phyloP scores from a whole-genome alignment of 129 eudicot genomes.

The Oenanthe sinensis region DNA sequence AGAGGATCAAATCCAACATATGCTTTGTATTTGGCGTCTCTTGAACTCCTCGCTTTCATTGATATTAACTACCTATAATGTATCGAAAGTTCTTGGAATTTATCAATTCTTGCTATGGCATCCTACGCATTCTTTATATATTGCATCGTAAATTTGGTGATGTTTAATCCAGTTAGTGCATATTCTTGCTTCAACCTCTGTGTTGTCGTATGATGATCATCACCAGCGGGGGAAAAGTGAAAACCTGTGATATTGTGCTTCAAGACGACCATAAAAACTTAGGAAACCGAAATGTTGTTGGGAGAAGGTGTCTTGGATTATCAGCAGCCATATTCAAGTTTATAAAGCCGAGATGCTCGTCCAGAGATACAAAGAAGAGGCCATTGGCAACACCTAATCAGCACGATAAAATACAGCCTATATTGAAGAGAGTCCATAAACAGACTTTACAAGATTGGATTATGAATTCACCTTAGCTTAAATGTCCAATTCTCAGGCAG shows the following conservation, averaged over 20 bases:
- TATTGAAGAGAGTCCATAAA: conserved; percentile 13
- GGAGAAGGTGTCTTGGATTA: neutral
- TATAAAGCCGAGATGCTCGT: conserved; percentile 27
- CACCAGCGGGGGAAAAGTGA: neutral
- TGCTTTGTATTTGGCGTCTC: neutral
- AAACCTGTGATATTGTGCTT: conserved; percentile 2
- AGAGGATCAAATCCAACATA: neutral
- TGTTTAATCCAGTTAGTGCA: neutral
- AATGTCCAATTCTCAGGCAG: conserved; percentile 15
- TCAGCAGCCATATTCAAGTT: conserved; percentile 13
- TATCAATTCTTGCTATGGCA: neutral
- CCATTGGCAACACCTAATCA: conserved; percentile 4
- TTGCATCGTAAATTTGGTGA: neutral
- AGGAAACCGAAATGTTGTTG: neutral
- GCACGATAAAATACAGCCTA: conserved; percentile 13
- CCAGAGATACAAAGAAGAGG: neutral
- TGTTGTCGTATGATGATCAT: neutral
- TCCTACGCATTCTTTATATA: neutral
- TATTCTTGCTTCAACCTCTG: neutral
- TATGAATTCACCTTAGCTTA: conserved; percentile 27
- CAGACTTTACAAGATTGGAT: conserved; percentile 41
- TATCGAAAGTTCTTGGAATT: neutral
- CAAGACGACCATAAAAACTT: neutral
- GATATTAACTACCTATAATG: neutral
- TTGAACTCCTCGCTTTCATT: neutral